phyloP scores from a whole-genome alignment of 768 basidiomycete species.

The Terana coerulea region DNA sequence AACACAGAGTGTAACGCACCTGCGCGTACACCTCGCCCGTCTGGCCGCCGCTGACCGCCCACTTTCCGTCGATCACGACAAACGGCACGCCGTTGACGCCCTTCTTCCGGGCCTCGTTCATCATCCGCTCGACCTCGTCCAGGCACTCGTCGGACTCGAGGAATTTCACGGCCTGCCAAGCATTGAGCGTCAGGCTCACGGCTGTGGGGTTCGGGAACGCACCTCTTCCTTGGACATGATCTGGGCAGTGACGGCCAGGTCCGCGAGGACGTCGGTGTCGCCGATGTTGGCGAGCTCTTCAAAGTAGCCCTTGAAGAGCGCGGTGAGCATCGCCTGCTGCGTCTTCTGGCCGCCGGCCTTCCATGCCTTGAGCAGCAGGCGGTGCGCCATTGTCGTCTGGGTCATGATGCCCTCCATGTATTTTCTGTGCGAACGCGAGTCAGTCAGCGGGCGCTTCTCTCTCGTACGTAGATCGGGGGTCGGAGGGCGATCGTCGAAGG shows the following conservation, averaged over 20 bases:
- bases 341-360: constrained; percentile 53
- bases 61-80: constrained; percentile 74
- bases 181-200: constrained; percentile 1
- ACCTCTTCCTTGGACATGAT: constrained; percentile 63
- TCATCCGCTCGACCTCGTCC: constrained; percentile 60
- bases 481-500: constrained; percentile 3
- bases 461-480: background rate
- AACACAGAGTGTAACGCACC: constrained; percentile 34
- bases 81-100: constrained; percentile 80
- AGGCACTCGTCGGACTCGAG: constrained; percentile 61
- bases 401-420: constrained; percentile 54
- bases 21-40: constrained; percentile 66
- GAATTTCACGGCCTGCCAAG: constrained; percentile 55
- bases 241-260: constrained; percentile 49
- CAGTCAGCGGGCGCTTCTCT: background rate
- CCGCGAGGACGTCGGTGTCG: constrained; percentile 54
- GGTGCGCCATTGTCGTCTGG: constrained; percentile 67
- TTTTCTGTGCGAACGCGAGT: constrained; percentile 33
- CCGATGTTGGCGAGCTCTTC: constrained; percentile 62
- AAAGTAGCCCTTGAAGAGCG: constrained; percentile 64
- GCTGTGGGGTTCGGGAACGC: constrained; percentile 19
- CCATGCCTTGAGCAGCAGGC: constrained; percentile 68
- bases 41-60: constrained; percentile 75
- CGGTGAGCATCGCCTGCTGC: constrained; percentile 54
- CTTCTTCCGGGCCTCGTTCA: constrained; percentile 54